A percentile compares a stretch with the other conserved stretches of the same genome.
phyloP scores from a whole-genome alignment of 2,329 filamentous ascomycete genomes.

The Phaeoacremonium minimum region DNA sequence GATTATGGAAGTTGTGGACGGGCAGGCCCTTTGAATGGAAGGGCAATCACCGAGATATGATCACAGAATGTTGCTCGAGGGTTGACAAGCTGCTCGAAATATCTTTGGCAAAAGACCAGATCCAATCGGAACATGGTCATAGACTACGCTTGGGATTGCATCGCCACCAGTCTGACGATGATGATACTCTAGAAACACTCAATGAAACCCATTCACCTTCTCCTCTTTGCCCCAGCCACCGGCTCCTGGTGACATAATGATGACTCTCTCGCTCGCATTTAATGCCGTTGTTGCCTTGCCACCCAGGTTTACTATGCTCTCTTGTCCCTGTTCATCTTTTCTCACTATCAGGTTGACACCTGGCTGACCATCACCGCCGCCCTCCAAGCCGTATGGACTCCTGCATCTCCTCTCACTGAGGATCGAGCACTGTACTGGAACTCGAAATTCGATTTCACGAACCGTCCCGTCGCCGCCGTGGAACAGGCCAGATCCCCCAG shows the following conservation, averaged over 20 bases:
- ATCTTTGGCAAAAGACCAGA: too few relatives aligned
- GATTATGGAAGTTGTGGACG: too few relatives aligned
- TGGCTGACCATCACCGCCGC: conserved; percentile 62
- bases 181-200: too few relatives aligned
- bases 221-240: conserved; percentile 60
- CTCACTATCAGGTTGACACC: conserved; percentile 67
- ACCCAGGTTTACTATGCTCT: conserved; percentile 47
- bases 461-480: conserved; percentile 64
- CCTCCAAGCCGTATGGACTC: conserved; percentile 67
- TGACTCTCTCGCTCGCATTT: conserved; percentile 55
- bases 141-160: too few relatives aligned
- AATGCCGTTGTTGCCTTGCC: conserved; percentile 59
- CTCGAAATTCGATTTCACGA: conserved; percentile 67
- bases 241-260: conserved; percentile 58
- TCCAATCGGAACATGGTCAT: too few relatives aligned
- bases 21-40: too few relatives aligned
- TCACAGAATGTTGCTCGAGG: too few relatives aligned
- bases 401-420: conserved; percentile 67
- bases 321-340: conserved; percentile 10
- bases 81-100: too few relatives aligned
- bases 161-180: too few relatives aligned
- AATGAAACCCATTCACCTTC: too few relatives aligned
- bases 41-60: too few relatives aligned
- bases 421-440: conserved; percentile 66
- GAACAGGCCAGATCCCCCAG: conserved; percentile 27